Conservation (phyloP, 192 early-diverging fungal genomes). For the Oehlia diaphana region DNA sequence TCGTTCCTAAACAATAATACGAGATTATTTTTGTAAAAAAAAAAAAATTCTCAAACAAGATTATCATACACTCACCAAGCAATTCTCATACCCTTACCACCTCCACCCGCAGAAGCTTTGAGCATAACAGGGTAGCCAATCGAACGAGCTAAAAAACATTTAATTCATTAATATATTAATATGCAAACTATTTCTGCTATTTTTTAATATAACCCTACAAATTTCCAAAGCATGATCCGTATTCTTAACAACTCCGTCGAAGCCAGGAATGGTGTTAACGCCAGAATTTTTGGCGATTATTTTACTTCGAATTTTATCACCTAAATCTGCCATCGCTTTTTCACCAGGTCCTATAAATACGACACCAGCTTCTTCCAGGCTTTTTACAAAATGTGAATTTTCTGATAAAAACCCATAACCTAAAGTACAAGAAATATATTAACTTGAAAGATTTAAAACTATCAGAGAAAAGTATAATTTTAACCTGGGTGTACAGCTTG, state of each 20-base stretch:
- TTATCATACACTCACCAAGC: conserved; percentile 48
- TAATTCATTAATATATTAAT: neutral
- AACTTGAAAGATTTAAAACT: neutral
- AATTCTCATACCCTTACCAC: conserved; percentile 85
- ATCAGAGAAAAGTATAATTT: neutral
- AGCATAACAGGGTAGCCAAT: conserved; percentile 85
- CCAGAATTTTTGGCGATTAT: conserved; percentile 70
- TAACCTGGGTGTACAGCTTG: conserved; percentile 90
- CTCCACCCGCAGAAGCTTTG: conserved; percentile 80
- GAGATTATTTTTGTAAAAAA: neutral
- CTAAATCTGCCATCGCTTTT: conserved; percentile 73
- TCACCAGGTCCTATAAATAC: conserved; percentile 73
- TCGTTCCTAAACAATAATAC: conserved; percentile 41
- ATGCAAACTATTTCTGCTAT: neutral
- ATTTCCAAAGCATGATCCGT: conserved; percentile 76
- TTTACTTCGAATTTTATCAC: conserved; percentile 82
- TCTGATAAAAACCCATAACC: conserved; percentile 96
- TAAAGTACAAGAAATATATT: conserved; percentile 19
- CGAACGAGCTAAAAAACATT: conserved; percentile 43
- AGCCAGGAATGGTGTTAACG: conserved; percentile 85
- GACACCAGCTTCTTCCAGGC: conserved; percentile 69
- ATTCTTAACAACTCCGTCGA: conserved; percentile 75
- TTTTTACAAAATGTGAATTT: conserved; percentile 79
- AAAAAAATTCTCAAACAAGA: neutral
- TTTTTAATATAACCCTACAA: conserved; percentile 33